Conservation (phyloP, 495 filamentous ascomycete genomes). For the Entonaema liquescens region DNA sequence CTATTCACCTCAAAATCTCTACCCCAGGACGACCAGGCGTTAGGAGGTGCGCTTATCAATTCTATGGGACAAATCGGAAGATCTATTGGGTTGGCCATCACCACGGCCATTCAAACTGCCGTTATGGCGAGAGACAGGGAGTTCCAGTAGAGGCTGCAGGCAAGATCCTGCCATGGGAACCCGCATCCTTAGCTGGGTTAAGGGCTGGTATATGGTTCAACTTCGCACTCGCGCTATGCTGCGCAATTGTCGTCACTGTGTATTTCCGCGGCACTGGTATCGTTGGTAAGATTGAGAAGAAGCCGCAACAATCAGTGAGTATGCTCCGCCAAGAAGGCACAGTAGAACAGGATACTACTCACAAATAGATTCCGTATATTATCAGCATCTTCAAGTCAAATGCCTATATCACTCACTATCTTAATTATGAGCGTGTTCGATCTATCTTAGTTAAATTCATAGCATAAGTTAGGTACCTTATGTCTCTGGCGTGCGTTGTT, state of each 20-base stretch:
- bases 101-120: constrained; percentile 64
- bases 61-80: constrained; percentile 66
- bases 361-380: constrained; percentile 5
- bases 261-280: constrained; percentile 57
- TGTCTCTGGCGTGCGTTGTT: neutral
- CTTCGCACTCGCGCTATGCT: constrained; percentile 51
- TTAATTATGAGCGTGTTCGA: neutral
- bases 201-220: constrained; percentile 65
- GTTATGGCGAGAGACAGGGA: constrained; percentile 56
- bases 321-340: constrained; percentile 3
- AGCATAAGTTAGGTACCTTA: neutral
- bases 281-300: constrained; percentile 50
- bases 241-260: constrained; percentile 49
- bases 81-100: constrained; percentile 65
- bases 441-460: neutral
- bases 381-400: neutral
- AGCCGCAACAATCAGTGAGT: constrained; percentile 5
- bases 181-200: constrained; percentile 58
- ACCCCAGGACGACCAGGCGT: constrained; percentile 66
- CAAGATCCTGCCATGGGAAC: constrained; percentile 48
- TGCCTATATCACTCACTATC: neutral
- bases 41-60: constrained; percentile 69
- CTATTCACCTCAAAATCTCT: constrained; percentile 67
- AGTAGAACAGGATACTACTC: constrained; percentile 8
- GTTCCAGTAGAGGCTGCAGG: constrained; percentile 52